Percentiles rank a stretch among this genome's conserved stretches.
Conservation (phyloP, 2,329 filamentous ascomycete genomes). For the Aureobasidium musti region DNA sequence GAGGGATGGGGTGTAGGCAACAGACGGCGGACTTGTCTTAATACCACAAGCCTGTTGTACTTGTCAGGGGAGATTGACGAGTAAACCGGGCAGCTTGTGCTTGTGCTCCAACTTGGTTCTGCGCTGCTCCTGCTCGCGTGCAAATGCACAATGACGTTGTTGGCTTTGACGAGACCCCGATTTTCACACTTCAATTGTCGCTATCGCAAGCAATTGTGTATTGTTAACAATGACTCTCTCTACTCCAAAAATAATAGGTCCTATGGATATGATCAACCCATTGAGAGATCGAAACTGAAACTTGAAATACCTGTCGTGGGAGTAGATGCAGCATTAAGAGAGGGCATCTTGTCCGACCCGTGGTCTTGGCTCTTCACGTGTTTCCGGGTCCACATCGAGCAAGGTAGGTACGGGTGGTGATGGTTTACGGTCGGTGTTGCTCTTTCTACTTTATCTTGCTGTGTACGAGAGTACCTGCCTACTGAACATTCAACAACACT, state of each 20-base stretch:
- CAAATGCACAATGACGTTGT: background rate
- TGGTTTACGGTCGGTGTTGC: background rate
- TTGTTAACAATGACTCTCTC: too few species aligned
- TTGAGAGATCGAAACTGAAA: background rate
- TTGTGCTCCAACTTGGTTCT: slow-evolving; percentile 19
- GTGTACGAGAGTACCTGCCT: background rate
- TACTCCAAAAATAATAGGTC: background rate
- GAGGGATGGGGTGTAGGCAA: background rate
- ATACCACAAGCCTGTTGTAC: background rate
- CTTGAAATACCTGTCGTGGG: background rate
- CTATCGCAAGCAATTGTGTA: background rate
- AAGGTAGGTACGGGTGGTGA: background rate
- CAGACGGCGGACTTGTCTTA: slow-evolving; percentile 10
- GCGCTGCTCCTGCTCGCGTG: slow-evolving; percentile 20
- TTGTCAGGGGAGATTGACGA: slow-evolving; percentile 7
- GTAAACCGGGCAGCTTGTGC: slow-evolving; percentile 24
- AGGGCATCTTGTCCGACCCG: background rate
- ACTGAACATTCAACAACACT: background rate
- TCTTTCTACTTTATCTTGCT: background rate
- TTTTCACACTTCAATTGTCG: background rate
- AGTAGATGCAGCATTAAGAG: background rate
- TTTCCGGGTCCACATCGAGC: background rate
- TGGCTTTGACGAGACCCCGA: background rate
- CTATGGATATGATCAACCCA: background rate
- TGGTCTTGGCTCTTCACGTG: slow-evolving; percentile 8